phyloP scores from a whole-genome alignment of 2,329 filamentous ascomycete species.

The Apiospora koreana region DNA sequence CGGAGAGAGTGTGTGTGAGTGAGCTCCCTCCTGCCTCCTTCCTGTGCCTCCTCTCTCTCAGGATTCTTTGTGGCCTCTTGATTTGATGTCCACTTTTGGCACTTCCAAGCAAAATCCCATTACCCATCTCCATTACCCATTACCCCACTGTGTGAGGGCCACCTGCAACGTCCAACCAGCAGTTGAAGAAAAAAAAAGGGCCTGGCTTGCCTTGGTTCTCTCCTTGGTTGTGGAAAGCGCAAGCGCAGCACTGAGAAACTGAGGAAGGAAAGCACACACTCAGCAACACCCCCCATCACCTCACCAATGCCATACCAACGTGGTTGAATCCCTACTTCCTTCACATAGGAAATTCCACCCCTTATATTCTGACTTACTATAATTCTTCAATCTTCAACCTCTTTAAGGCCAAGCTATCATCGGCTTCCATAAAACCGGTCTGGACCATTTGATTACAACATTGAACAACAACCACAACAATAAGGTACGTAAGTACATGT shows the following conservation, averaged over 20 bases:
- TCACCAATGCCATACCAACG: not conserved
- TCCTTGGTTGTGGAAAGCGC: too few relatives aligned
- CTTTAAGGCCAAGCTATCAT: not conserved
- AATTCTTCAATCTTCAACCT: slow-evolving; percentile 2
- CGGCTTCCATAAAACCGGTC: not conserved
- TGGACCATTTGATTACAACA: not conserved
- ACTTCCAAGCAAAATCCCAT: not conserved
- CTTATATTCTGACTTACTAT: not conserved
- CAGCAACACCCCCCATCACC: not conserved
- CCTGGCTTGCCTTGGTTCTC: not conserved
- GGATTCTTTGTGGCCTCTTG: not conserved
- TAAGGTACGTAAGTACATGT: too few relatives aligned
- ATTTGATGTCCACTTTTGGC: not conserved
- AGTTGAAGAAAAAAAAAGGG: slow-evolving; percentile 1
- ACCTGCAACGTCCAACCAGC: not conserved
- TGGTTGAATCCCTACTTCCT: not conserved
- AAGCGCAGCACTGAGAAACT: too few relatives aligned
- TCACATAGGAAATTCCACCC: not conserved
- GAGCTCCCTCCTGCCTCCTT: not conserved
- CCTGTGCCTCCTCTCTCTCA: not conserved
- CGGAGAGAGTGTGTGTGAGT: too few relatives aligned
- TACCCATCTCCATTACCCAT: not conserved
- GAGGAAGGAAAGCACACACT: too few relatives aligned
- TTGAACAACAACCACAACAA: not conserved
- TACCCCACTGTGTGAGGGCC: slow-evolving; percentile 3